phyloP scores from a whole-genome alignment of 2,329 filamentous ascomycete genomes.

The Aspergillus sp. region DNA sequence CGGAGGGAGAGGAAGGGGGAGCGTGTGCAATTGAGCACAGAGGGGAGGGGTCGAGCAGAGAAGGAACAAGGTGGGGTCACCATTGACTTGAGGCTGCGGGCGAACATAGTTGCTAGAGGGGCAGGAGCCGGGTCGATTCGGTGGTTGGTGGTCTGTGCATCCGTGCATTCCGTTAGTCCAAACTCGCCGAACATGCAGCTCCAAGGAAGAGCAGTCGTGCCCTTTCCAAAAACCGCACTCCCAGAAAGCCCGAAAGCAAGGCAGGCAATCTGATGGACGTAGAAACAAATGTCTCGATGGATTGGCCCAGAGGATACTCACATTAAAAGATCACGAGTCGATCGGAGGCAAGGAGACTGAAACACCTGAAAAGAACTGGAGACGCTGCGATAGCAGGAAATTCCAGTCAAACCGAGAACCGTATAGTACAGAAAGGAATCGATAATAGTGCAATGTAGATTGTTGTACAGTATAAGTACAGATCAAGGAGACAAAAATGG shows the following conservation, averaged over 20 bases:
- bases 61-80: constrained; percentile 48
- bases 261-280: neutral
- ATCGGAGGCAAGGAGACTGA: neutral
- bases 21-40: constrained; percentile 32
- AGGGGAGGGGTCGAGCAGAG: constrained; percentile 36
- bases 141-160: constrained; percentile 17
- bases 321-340: neutral
- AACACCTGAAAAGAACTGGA: neutral
- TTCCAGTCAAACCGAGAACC: constrained; percentile 3
- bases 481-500: neutral
- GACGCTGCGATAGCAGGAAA: constrained; percentile 8
- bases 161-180: constrained; percentile 15
- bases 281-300: neutral
- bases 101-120: constrained; percentile 43
- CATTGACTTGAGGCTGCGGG: constrained; percentile 39
- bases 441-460: constrained; percentile 5
- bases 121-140: constrained; percentile 29
- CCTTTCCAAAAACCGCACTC: neutral
- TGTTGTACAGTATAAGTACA: constrained; percentile 8
- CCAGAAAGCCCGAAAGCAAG: neutral
- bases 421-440: constrained; percentile 9
- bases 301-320: neutral
- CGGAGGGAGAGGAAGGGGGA: constrained; percentile 40
- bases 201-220: neutral
- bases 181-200: constrained; percentile 19